Percentiles rank a stretch among this genome's conserved stretches.
Evolutionary conservation across 352 stramenopile genomes (phyloP).

Genomic region (Halophytophthora polymorphica): DNA sequence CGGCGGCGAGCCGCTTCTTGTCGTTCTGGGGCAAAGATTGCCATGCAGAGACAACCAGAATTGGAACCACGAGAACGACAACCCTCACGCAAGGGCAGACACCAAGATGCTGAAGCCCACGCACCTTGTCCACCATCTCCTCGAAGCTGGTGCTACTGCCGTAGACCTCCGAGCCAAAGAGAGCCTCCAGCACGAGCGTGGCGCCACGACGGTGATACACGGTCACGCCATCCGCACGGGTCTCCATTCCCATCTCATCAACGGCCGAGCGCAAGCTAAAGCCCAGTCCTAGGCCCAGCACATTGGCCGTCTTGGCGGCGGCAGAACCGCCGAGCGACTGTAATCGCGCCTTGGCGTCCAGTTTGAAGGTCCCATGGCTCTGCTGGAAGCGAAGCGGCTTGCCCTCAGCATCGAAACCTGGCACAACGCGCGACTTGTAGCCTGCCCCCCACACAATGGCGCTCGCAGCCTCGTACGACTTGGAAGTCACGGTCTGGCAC

Average conservation of each 20-base stretch:
- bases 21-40: neutral
- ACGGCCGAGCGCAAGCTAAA: constrained; percentile 75
- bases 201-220: constrained; percentile 85
- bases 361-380: constrained; percentile 64
- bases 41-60: neutral
- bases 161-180: constrained; percentile 65
- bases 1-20: constrained; percentile 4
- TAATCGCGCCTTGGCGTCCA: constrained; percentile 54
- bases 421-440: constrained; percentile 69
- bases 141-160: constrained; percentile 64
- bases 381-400: constrained; percentile 40
- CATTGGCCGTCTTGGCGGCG: constrained; percentile 16
- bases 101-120: constrained; percentile 1
- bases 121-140: constrained; percentile 82
- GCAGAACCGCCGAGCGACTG: constrained; percentile 22
- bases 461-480: constrained; percentile 59
- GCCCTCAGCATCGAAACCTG: constrained; percentile 42
- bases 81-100: too few relatives aligned
- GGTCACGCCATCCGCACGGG: constrained; percentile 75
- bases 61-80: neutral
- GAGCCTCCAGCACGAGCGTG: constrained; percentile 57
- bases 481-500: constrained; percentile 48
- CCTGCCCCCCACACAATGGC: constrained; percentile 83
- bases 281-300: constrained; percentile 73
- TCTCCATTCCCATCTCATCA: constrained; percentile 78